Evolutionary conservation across 208 protist genomes (phyloP).

Genomic region (Trypanosomatidae sp.): DNA sequence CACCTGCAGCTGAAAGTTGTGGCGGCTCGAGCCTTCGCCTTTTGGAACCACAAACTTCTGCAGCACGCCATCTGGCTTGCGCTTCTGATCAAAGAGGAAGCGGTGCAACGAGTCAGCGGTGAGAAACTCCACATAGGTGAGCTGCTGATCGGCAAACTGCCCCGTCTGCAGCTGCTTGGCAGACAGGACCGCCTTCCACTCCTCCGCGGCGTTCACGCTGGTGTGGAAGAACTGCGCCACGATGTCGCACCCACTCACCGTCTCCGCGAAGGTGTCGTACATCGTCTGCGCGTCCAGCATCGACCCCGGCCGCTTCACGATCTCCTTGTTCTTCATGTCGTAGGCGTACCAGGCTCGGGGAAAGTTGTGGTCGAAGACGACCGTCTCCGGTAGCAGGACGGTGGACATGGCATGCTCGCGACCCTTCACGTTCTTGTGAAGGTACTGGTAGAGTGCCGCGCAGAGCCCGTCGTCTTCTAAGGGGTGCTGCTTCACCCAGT

Average conservation of each 20-base stretch:
- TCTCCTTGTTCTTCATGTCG: conserved; percentile 72
- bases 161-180: conserved; percentile 10
- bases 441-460: conserved; percentile 76
- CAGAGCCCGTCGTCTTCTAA: conserved; percentile 87
- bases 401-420: conserved; percentile 60
- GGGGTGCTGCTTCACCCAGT: conserved; percentile 80
- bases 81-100: conserved; percentile 79
- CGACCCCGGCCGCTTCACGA: conserved; percentile 77
- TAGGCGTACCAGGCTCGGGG: conserved; percentile 92
- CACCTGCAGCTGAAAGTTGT: conserved; percentile 83
- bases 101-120: conserved; percentile 63
- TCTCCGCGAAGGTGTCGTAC: conserved; percentile 58
- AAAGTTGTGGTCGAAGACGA: conserved; percentile 95
- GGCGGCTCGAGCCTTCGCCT: conserved; percentile 59
- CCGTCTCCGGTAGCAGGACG: conserved; percentile 80
- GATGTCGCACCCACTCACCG: conserved; percentile 48
- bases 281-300: conserved; percentile 90
- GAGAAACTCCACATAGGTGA: conserved; percentile 89
- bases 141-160: conserved; percentile 33
- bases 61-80: conserved; percentile 89
- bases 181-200: conserved; percentile 35
- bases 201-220: conserved; percentile 44
- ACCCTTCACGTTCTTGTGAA: conserved; percentile 86
- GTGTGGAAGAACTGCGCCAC: conserved; percentile 88
- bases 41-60: conserved; percentile 92